phyloP scores from a whole-genome alignment of 306 rosid genomes.

The Astragalus glycyphyllos region DNA sequence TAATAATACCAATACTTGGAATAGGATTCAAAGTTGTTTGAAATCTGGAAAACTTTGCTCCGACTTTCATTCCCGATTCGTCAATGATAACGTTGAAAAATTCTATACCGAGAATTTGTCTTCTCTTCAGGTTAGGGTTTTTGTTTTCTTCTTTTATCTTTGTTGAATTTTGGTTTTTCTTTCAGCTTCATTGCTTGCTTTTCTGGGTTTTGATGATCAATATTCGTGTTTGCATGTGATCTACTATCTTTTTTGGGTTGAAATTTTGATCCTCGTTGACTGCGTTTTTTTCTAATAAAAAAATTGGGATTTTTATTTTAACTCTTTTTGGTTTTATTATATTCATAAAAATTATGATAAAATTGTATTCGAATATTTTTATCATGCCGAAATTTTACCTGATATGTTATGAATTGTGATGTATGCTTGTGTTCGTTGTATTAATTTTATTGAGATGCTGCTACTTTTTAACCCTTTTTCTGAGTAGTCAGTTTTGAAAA shows the following conservation, averaged over 20 bases:
- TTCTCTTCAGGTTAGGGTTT: conserved; percentile 65
- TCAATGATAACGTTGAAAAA: conserved; percentile 23
- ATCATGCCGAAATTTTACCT: conserved; percentile 5
- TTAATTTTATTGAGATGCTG: conserved; percentile 24
- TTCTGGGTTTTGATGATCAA: background rate
- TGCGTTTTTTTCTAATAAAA: background rate
- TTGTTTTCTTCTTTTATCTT: too few relatives aligned
- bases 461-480: conserved; percentile 32
- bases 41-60: conserved; percentile 60
- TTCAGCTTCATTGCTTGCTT: background rate
- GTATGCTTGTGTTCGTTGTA: conserved; percentile 1
- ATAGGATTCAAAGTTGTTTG: conserved; percentile 69
- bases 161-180: background rate
- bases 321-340: background rate
- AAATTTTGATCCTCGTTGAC: background rate
- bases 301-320: background rate
- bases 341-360: background rate
- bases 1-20: conserved; percentile 57
- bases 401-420: background rate
- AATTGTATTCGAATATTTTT: background rate
- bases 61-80: conserved; percentile 1
- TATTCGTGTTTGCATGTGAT: conserved; percentile 24
- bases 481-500: conserved; percentile 35
- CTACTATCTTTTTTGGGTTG: background rate
- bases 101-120: conserved; percentile 51